Conservation (phyloP, 768 basidiomycete species). For the Boletus subcaerulescens region DNA sequence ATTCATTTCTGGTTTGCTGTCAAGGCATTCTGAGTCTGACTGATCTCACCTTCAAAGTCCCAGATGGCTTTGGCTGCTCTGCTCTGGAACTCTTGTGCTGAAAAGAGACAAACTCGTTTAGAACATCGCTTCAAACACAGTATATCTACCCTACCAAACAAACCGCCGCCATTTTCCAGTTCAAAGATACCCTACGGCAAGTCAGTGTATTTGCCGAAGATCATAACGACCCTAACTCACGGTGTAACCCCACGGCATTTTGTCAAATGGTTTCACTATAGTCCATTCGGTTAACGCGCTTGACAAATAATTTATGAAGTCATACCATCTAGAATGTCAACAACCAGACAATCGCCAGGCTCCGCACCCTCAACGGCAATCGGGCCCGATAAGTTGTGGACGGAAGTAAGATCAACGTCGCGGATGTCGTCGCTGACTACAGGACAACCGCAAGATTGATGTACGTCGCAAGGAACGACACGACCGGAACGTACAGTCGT, state of each 20-base stretch:
- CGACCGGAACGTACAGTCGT: constrained; percentile 48
- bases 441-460: background rate
- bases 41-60: constrained; percentile 60
- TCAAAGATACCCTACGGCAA: constrained; percentile 68
- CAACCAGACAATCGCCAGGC: constrained; percentile 75
- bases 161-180: constrained; percentile 66
- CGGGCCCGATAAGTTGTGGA: constrained; percentile 77
- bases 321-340: constrained; percentile 75
- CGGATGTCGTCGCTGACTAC: constrained; percentile 65
- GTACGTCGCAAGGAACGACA: background rate
- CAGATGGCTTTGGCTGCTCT: constrained; percentile 77
- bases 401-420: constrained; percentile 59
- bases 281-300: background rate
- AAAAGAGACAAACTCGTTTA: background rate
- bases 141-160: constrained; percentile 50
- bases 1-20: background rate
- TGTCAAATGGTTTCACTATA: constrained; percentile 61
- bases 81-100: constrained; percentile 66
- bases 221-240: constrained; percentile 29
- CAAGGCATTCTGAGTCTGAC: background rate
- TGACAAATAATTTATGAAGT: background rate
- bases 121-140: background rate
- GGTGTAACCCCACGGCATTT: constrained; percentile 83
- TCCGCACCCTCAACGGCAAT: constrained; percentile 73
- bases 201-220: background rate